Base-by-base conservation (phyloP, 2,329 filamentous ascomycete genomes). In the Pseudogymnoascus sp. region DNA sequence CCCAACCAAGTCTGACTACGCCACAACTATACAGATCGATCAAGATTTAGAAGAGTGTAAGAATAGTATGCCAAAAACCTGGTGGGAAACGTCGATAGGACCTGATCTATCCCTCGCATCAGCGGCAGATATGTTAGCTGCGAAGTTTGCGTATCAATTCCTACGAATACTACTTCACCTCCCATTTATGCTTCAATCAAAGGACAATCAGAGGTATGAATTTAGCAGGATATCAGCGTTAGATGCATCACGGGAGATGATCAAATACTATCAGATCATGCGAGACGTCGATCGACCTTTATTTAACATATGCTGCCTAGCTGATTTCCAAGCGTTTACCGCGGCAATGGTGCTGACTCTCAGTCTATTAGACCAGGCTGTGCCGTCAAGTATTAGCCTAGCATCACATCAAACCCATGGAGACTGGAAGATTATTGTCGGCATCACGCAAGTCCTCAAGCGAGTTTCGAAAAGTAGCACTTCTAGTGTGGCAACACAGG, bases 311-410 rank as follows among this genome's bases (percentile, higher is more conserved):
- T 80, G 79, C 70, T 80, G 80, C 51, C 67, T 80, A 37, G 73
- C 79, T 57, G 80, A 83, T 65, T 82, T 82, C 61, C 72, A 78
- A 62, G 76, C 75, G 1, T 82, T 82, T 66, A 80, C 74, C 1
- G 75, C 77, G 3, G 75, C 78, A 13, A 75, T 81, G 68, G 71
- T 81, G 0, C 67, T 83, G 4, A 69, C 78, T 2, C 70, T 80
- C 36, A 77, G 80, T 62, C 67, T 80, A 13, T 70, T 79, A 45
- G 48, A 31, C n/a, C 48, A 54, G n/a, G n/a, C 14, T 16, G 25
- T 11, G 8, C 25, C 48, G 25, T 19, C 23, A 54, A 31, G 19
- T 54, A 3, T 19, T 54, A 75, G 73, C 6, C 68, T 70, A 23
- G 66, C 67, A 1, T 66, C 51, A 8, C 62, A 62, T 16, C 72